Percentiles rank a stretch among this genome's conserved stretches.
These are phyloP conservation scores for Neonectria faginata DNA, from an alignment of 2,329 filamentous ascomycete genomes.

Conservation along the genomic window DNA sequence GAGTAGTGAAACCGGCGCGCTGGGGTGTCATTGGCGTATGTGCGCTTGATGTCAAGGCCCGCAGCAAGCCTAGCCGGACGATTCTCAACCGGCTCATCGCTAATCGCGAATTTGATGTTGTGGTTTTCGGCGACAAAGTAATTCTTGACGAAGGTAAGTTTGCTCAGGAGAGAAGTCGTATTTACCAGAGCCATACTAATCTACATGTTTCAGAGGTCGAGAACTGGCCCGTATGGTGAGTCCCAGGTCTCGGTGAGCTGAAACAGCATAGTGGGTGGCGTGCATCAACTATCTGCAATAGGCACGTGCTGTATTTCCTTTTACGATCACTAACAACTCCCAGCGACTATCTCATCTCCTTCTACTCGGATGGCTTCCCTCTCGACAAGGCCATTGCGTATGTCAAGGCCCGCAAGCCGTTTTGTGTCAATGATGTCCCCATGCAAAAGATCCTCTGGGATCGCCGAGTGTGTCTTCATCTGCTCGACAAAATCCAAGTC, in stretches of 20 bases:
- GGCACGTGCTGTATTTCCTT: slow-evolving; percentile 43
- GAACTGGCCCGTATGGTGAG: slow-evolving; percentile 91
- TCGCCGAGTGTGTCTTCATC: slow-evolving; percentile 85
- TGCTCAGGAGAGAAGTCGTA: slow-evolving; percentile 12
- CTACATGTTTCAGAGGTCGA: slow-evolving; percentile 72
- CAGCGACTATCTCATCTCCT: slow-evolving; percentile 93
- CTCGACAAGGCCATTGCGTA: slow-evolving; percentile 98
- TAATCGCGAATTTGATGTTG: slow-evolving; percentile 93
- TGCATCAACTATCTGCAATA: slow-evolving; percentile 39
- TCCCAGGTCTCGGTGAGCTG: slow-evolving; percentile 50
- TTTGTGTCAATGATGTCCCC: slow-evolving; percentile 95
- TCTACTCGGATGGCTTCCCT: slow-evolving; percentile 98
- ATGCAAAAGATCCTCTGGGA: slow-evolving; percentile 99
- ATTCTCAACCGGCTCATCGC: slow-evolving; percentile 93
- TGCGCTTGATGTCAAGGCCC: slow-evolving; percentile 92
- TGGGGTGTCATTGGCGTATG: slow-evolving; percentile 88
- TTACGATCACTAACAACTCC: slow-evolving; percentile 37
- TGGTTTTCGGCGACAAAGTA: slow-evolving; percentile 98
- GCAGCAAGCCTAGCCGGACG: slow-evolving; percentile 96
- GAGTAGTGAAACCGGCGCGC: slow-evolving; percentile 65
- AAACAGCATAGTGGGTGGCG: slow-evolving; percentile 48
- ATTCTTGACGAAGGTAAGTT: slow-evolving; percentile 87
- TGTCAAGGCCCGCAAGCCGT: slow-evolving; percentile 90
- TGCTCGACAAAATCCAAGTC: slow-evolving; percentile 90
- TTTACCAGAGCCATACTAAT: slow-evolving; percentile 29